Evolutionary conservation across 192 early-diverging fungal species (phyloP), one percentile per base, ranked within the genome.

Genomic region (Kappamyces sp.): DNA sequence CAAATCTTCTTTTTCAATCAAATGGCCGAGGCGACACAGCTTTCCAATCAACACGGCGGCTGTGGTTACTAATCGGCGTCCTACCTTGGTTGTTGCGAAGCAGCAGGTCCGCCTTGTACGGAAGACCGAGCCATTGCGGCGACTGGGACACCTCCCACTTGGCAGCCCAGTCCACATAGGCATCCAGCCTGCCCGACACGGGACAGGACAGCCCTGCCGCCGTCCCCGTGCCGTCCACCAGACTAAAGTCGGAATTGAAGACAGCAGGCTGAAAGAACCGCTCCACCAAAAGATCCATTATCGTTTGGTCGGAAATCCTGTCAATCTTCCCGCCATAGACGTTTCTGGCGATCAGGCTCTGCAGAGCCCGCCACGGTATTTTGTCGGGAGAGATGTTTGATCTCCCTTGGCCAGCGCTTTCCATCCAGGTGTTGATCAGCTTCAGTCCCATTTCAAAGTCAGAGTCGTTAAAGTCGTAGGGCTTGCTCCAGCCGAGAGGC

Each of bases 241-340:
- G 74, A 3, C 75, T 66, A 68, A 91, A 96, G 51, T 89, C 85
- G 15, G 84, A 49, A 59, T 93, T 88, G 53, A 89, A 99, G 42
- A 85, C 80, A 32, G 73, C 72, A 8, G 94, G 66, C 0, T 69
- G 66, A 73, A 99, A 96, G 57, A 94, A 77, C 2, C 78, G 63
- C 45, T 85, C 78, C 7, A 98, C 88, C 72, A 99, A 93, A 9
- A 82, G 80, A 35, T 90, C 84, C 45, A 99, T 73, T 30, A 98
- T 63, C 14, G 67, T 73, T 55, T 94, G 91, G 75, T 99, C 97
- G 43, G 79, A 86, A 32, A 83, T 88, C 59, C 84, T 91, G 71
- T 99, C 96, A 50, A 99, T 89, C 53, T 94, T 88, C 33, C 94
- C 96, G 65, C 97, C 97, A 63, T 99, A 99, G 34, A 98, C 86